Evolutionary conservation across 2,329 filamentous ascomycete species (phyloP).

Genomic region (Geoglossum cookeanum): DNA sequence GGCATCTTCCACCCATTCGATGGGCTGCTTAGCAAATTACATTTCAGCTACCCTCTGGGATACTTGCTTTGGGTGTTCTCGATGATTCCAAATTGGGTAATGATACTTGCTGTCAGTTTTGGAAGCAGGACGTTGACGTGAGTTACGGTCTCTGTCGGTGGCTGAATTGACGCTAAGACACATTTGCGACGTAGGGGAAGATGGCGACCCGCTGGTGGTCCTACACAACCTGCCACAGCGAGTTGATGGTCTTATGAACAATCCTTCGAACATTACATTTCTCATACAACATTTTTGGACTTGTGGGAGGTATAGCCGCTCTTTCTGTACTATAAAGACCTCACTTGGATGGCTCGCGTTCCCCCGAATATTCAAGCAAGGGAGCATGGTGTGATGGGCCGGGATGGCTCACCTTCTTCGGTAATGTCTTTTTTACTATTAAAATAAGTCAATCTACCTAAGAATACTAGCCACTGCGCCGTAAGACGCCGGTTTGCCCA

Average conservation of each 20-base stretch:
- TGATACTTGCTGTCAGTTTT: slow-evolving; percentile 61
- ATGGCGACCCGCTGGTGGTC: background rate
- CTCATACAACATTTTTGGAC: no score
- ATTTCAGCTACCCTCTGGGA: slow-evolving; percentile 42
- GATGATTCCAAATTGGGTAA: slow-evolving; percentile 47
- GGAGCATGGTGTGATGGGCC: background rate
- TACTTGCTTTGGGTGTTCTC: slow-evolving; percentile 46
- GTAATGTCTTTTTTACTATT: background rate
- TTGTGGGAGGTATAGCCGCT: background rate
- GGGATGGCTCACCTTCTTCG: background rate
- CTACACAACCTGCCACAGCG: background rate
- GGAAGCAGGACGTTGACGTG: slow-evolving; percentile 59
- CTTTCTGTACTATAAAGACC: background rate
- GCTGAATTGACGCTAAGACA: background rate
- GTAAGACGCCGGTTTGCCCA: no score
- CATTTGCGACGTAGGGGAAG: background rate
- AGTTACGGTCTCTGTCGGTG: slow-evolving; percentile 17
- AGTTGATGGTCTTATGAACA: background rate
- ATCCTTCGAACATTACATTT: background rate
- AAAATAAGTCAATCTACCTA: background rate
- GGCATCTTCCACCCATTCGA: slow-evolving; percentile 62
- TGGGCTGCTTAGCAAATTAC: slow-evolving; percentile 42
- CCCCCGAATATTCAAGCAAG: background rate
- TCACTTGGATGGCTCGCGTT: background rate
- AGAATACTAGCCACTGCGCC: background rate